Base-by-base conservation (phyloP, 768 basidiomycete species). In the Trametes cubensis region DNA sequence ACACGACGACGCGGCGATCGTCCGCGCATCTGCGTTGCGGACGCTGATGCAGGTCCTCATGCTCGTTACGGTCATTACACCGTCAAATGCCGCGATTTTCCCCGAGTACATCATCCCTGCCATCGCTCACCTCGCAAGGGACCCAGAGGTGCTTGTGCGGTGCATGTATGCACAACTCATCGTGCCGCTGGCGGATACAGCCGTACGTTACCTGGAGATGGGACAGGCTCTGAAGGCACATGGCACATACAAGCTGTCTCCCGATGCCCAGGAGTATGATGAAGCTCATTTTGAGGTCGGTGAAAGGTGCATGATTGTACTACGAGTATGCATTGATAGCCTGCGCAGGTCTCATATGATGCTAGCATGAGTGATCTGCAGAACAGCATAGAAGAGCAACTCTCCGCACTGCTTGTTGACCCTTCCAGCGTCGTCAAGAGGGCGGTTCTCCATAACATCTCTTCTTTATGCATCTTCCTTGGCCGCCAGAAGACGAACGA, bases 71-170 rank as follows among this genome's bases (percentile, higher is more conserved):
- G 87, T 87, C 8, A 91, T 93, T 55, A 83, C 84, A 4, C 82
- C 82, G 6, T 81, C 81, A 0, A 84, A 84, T 51, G 79, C 79
- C 72, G 70, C 92, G 8, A 91, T 98, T 25, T 90, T 98, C 69
- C 92, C 95, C 0, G 95, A 98, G 74, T 99, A 98, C 72, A 90
- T 98, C 66, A 85, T 98, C 28, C 95, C 95, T 1, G 92, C 97
- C 70, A 84, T 94, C 68, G 84, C 85, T 39, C 87, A 93, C 63
- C 81, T 99, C 7, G 84, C 90, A 0, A 83, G 85, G 52, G 97
- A 98, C 70, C 79, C 87, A 1, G 95, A 98, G 66, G 82, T 94
- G 0, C 88, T 87, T n/a, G 87, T 90, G 4, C 80, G 97, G 75
- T 74, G 85, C 74, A 78, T 90, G 74, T 82, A 90, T 69, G 97